Evolutionary conservation across 208 protist genomes (phyloP).

Genomic region (Hexamita inflata): DNA sequence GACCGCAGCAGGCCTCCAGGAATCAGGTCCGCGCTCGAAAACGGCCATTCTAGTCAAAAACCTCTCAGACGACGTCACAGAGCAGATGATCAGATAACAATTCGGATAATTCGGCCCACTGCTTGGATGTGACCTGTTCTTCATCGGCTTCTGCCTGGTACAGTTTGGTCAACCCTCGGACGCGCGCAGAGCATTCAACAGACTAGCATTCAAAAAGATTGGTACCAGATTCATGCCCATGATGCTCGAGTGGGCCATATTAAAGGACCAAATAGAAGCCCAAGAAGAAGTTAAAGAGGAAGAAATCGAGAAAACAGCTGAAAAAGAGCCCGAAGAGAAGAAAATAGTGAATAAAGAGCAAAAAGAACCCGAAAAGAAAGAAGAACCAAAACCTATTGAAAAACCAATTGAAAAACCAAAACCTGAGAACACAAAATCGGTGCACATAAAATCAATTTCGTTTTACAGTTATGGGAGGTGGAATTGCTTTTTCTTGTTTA

Average conservation of each 20-base stretch:
- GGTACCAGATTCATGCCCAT: not conserved
- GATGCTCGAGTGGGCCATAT: constrained; percentile 26
- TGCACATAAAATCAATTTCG: not conserved
- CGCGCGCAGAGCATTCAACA: constrained; percentile 18
- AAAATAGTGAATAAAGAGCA: not conserved
- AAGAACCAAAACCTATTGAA: not conserved
- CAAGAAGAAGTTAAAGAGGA: not conserved
- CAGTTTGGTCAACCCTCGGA: not conserved
- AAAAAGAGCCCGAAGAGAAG: not conserved
- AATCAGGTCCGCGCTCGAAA: no score
- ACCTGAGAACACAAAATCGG: not conserved
- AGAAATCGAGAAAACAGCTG: not conserved
- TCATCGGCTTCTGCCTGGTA: constrained; percentile 8
- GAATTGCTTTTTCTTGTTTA: no score
- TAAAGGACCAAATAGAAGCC: not conserved
- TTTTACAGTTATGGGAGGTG: no score
- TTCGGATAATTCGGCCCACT: constrained; percentile 20
- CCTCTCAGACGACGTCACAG: not conserved
- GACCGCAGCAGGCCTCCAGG: no score
- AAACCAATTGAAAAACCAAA: not conserved
- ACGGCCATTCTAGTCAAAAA: constrained; percentile 34
- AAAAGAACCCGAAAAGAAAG: not conserved
- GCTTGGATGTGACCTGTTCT: not conserved
- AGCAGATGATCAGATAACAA: not conserved
- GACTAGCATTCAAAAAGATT: constrained; percentile 5